Evolutionary conservation across 306 rosid genomes (phyloP).

Genomic region (Trichosanthes truncata): DNA sequence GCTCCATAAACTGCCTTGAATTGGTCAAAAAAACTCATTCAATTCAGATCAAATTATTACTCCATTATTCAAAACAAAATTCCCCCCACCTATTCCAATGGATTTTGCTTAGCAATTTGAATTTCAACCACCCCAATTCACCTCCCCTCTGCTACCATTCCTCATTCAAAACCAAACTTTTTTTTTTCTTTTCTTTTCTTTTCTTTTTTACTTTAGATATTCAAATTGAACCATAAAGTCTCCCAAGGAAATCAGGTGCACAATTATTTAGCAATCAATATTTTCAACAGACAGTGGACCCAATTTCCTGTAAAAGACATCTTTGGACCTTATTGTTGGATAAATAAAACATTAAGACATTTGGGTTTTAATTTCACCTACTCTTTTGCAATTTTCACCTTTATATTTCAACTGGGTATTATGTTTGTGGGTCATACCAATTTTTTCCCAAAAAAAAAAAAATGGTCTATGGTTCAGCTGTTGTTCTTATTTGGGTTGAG

Average conservation of each 20-base stretch:
- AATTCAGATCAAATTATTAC: not conserved
- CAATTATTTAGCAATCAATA: conserved; percentile 8
- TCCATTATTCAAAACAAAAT: not conserved
- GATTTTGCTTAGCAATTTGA: conserved; percentile 24
- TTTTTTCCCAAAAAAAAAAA: no score
- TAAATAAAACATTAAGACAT: not conserved
- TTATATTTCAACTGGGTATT: not conserved
- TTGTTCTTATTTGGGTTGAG: not conserved
- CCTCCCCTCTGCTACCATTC: not conserved
- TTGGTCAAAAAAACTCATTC: not conserved
- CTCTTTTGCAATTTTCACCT: not conserved
- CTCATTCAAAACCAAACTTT: no score
- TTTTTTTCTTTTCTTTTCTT: no score
- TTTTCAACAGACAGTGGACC: not conserved
- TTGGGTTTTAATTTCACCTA: not conserved
- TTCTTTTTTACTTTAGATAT: not conserved
- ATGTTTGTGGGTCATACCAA: not conserved
- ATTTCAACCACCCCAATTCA: conserved; percentile 15
- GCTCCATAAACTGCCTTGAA: conserved; percentile 2
- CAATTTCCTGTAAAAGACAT: not conserved
- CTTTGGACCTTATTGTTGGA: not conserved
- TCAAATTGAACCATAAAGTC: not conserved
- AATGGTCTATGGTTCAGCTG: not conserved
- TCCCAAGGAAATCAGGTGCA: not conserved
- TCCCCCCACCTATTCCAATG: conserved; percentile 12